Base-by-base conservation (phyloP, 164 flowering plant genomes). In the Vitis rupestris region DNA sequence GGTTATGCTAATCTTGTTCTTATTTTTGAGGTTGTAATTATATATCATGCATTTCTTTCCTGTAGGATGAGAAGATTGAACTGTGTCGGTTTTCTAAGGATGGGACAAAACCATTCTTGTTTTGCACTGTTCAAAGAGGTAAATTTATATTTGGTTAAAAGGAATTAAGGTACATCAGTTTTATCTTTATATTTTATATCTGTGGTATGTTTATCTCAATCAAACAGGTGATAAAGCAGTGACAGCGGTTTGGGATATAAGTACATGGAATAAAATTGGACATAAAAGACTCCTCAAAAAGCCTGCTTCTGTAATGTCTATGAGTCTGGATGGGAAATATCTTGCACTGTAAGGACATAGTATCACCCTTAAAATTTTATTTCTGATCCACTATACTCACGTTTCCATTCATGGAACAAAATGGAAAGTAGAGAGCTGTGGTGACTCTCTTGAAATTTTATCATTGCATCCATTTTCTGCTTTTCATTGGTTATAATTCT, bases 81-180 rank as follows among this genome's bases (percentile, higher is more conserved):
- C 80, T 86, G 62, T 96, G 99, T 75, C 90, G 97, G 3, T 96
- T 96, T 79, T 96, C 99, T 0, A 90, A 81, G 82, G 99, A 96
- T 82, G 98, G 98, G 61, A 93, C 95, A 61, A 93, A 88, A 68
- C 99, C 98, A n/a, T 96, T 96, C 75, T 72, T 96, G 63, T 96
- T 93, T 82, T 85, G 94, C 73, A 82, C 91, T 65, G 85, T 87
- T 61, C 92, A 86, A 62, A 85, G 79, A 82, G 99, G 99, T 96
- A 62, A 59, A 44, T 9, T 29, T 11, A n/a, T 72, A 29, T 53
- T 17, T 65, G 37, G 29, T 60, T 61, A 15, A 14, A 31, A 62
- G 53, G 44, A 70, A n/a, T 64, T 52, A 57, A 30, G 15, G 48
- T 51, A 12, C 17, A 51, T 29, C n/a, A 7, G 58, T 52, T 58